Evolutionary conservation across 371 early-diverging fungal genomes (phyloP).

Genomic region (Sporodiniella umbellata): DNA sequence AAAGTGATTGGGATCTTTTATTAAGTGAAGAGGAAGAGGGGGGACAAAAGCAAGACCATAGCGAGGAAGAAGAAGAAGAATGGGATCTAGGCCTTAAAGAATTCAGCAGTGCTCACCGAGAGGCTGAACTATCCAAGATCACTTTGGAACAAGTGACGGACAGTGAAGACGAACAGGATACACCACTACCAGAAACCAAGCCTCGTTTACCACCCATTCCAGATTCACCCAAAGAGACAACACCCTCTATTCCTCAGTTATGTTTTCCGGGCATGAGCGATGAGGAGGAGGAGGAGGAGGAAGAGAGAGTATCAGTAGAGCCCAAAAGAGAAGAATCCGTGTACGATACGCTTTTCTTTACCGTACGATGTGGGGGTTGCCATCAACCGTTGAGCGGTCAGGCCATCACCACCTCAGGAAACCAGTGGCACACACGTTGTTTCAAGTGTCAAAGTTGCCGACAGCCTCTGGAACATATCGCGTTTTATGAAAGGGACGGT

Average conservation of each 20-base stretch:
- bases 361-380: constrained; percentile 49
- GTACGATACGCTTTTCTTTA: constrained; percentile 12
- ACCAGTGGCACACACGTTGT: constrained; percentile 70
- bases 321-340: background rate
- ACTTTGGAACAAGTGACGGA: background rate
- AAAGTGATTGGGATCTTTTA: constrained; percentile 33
- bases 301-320: no score
- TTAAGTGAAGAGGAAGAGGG: constrained; percentile 36
- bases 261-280: constrained; percentile 8
- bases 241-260: constrained; percentile 8
- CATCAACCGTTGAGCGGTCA: constrained; percentile 49
- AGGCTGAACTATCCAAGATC: background rate
- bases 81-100: background rate
- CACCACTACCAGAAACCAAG: background rate
- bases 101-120: constrained; percentile 1
- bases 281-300: constrained; percentile 9
- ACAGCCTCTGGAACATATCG: constrained; percentile 55
- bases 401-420: constrained; percentile 62
- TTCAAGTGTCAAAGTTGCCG: constrained; percentile 71
- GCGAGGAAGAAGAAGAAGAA: no score
- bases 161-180: background rate
- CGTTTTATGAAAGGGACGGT: constrained; percentile 63
- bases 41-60: no score
- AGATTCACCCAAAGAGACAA: constrained; percentile 1
- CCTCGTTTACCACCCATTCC: constrained; percentile 9